Evolutionary conservation across 2,329 filamentous ascomycete species (phyloP), one percentile per base, ranked within the genome.

Genomic region (Botryotinia narcissicola): DNA sequence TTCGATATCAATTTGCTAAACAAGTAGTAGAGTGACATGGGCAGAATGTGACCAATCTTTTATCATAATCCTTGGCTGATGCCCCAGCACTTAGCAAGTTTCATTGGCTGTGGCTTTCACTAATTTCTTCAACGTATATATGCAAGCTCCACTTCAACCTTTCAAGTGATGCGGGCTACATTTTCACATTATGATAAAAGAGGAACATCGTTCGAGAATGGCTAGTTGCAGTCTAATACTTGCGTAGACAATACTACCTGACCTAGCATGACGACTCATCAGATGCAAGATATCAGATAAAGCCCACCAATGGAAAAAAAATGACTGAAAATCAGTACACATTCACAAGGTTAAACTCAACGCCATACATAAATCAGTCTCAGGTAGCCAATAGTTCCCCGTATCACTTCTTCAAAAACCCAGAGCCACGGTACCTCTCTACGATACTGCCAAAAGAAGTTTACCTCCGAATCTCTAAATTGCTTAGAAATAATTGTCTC

Each of bases 61-160:
- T 62, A 16, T 35, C 37, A 60, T 59, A 59, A 60, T 42, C 29
- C 54, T 44, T 44, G 37, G 20, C 54, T 61, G 51, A 32, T 70
- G 67, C 67, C 67, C 67, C 37, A 70, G n/a, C 20, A 70, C 37
- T 51, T 72, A 59, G n/a, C 29, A 29, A 14, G n/a, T 67, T 35
- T 54, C n/a, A 51, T 66, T 64, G 46, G 46, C 18, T n/a, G 6
- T 54, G n/a, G 44, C 29, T 66, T 66, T 64, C 35, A 44, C 46
- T 59, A 42, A 57, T 66, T 66, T 71, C 70, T 71, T 71, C 70
- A 71, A 42, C 35, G 6, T 25, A 25, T 62, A n/a, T 66, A 71
- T 63, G 70, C 42, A 71, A 51, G 42, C 10, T 48, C 51, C 54
- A 70, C 42, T 57, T 62, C 68, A 46, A 70, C 51, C 44, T 32